Base-by-base conservation (phyloP, 1,139 yeast species). In the Blastobotrys indianensis region DNA sequence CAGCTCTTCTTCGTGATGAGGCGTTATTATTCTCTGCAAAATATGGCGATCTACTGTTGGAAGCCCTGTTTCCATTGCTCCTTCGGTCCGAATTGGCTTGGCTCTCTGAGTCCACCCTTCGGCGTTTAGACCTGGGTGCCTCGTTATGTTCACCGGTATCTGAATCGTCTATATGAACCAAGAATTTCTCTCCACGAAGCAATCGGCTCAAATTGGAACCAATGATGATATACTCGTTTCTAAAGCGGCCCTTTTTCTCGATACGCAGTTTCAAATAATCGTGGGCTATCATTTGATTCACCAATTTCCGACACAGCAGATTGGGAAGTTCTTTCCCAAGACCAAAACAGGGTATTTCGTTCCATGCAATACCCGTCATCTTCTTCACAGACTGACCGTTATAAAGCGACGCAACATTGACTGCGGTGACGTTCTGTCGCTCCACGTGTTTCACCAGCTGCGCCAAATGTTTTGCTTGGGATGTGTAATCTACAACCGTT, bases 361-460 rank as follows among this genome's bases (percentile, higher is more conserved):
- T 20, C 6, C 25, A 20, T 20, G 25, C 4, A 20, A 20, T 4
- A 4, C 7, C 73, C 7, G 75, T 68, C 47, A 88, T 76, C 57
- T 82, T 84, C 37, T 75, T 74, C 54, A 72, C 69, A 52, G 74
- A 79, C 1, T 88, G 76, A 0, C 98, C 98, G 55, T 83, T 78
- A 61, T 82, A 82, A 3, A 87, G 75, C 63, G 88, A 96, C 53
- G 86, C 90, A 61, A 94, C 83, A 56, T 87, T 82, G 15, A 85
- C 72, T 10, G 85, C 70, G 0, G 97, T 88, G 2, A 88, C 88
- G 45, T 78, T 76, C 29, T 75, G 77, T 12, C 65, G 61, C 55
- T 80, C 81, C 16, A 86, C 62, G 2, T 72, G 64, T 46, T 73
- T 67, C 1, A 90, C 85, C 51, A 90, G 63, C 17, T 68, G 63